Conservation (phyloP, 306 rosid genomes). For the Cicer cuneatum region DNA sequence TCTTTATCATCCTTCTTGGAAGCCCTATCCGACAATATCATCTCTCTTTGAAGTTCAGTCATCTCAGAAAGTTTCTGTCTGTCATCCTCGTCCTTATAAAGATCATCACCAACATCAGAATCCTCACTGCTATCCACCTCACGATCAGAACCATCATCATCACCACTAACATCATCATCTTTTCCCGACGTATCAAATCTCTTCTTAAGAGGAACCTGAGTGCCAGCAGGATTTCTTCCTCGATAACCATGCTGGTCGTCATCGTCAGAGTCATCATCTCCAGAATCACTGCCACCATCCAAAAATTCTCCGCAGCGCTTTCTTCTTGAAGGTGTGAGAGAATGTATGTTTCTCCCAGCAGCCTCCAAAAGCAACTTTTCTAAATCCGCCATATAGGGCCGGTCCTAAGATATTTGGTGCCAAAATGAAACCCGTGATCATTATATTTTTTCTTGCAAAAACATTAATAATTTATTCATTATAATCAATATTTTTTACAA, state of each 20-base stretch:
- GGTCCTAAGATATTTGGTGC: no score
- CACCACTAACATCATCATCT: slow-evolving; percentile 57
- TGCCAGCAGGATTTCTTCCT: slow-evolving; percentile 61
- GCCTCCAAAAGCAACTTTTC: slow-evolving; percentile 90
- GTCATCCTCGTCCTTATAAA: slow-evolving; percentile 85
- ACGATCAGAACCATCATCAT: slow-evolving; percentile 54
- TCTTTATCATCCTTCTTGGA: slow-evolving; percentile 77
- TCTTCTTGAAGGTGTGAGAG: slow-evolving; percentile 63
- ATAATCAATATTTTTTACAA: no score
- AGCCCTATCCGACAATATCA: slow-evolving; percentile 89
- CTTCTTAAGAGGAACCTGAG: slow-evolving; percentile 85
- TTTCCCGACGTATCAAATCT: slow-evolving; percentile 71
- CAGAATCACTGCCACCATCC: slow-evolving; percentile 78
- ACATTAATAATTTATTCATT: no score
- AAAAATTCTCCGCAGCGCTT: slow-evolving; percentile 61
- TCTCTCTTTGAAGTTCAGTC: slow-evolving; percentile 97
- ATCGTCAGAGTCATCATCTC: slow-evolving; percentile 69
- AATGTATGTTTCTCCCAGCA: slow-evolving; percentile 79
- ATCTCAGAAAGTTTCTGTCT: slow-evolving; percentile 80
- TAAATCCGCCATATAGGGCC: slow-evolving; percentile 64
- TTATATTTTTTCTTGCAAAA: no score
- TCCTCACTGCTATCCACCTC: slow-evolving; percentile 73
- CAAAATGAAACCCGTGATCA: no score
- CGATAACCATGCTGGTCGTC: slow-evolving; percentile 54
- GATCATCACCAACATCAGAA: slow-evolving; percentile 86